These are phyloP conservation scores for Fistulinella prunicolor DNA, from an alignment of 768 basidiomycete species.

Conservation along the genomic window DNA sequence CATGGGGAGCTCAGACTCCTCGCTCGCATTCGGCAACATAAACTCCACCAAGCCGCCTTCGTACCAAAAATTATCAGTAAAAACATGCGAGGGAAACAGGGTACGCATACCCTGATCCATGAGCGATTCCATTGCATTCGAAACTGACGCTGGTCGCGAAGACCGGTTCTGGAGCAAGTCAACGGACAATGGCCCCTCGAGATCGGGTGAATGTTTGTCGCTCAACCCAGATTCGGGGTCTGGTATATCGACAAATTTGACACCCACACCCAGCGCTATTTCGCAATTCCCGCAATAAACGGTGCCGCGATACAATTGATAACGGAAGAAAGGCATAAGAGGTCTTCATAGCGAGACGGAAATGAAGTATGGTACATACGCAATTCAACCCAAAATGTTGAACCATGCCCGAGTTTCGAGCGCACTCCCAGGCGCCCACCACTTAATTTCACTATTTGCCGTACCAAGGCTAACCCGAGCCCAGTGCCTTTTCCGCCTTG, in stretches of 20 bases:
- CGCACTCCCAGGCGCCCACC: constrained; percentile 72
- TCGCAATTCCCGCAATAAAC: constrained; percentile 1
- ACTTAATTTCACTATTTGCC: constrained; percentile 73
- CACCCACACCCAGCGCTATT: constrained; percentile 66
- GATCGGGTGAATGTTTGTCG: constrained; percentile 20
- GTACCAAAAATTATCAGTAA: background rate
- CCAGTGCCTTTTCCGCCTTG: constrained; percentile 77
- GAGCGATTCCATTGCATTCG: constrained; percentile 56
- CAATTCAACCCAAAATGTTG: constrained; percentile 87
- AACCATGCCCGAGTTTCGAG: constrained; percentile 64
- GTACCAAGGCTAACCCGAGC: constrained; percentile 70
- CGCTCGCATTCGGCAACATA: constrained; percentile 40
- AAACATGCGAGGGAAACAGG: background rate
- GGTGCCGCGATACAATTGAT: constrained; percentile 8
- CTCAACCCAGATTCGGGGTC: constrained; percentile 22
- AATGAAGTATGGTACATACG: constrained; percentile 36
- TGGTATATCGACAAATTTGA: constrained; percentile 39
- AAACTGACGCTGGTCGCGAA: constrained; percentile 2
- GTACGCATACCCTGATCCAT: constrained; percentile 56
- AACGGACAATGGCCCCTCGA: constrained; percentile 28
- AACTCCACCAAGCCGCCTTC: constrained; percentile 59
- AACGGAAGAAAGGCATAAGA: constrained; percentile 6
- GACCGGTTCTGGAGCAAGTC: constrained; percentile 20
- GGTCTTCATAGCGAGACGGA: constrained; percentile 8
- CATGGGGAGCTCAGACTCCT: constrained; percentile 30